Evolutionary conservation across 1,284 basidiomycete species (phyloP).

Genomic region (Rhodotorula sp.): DNA sequence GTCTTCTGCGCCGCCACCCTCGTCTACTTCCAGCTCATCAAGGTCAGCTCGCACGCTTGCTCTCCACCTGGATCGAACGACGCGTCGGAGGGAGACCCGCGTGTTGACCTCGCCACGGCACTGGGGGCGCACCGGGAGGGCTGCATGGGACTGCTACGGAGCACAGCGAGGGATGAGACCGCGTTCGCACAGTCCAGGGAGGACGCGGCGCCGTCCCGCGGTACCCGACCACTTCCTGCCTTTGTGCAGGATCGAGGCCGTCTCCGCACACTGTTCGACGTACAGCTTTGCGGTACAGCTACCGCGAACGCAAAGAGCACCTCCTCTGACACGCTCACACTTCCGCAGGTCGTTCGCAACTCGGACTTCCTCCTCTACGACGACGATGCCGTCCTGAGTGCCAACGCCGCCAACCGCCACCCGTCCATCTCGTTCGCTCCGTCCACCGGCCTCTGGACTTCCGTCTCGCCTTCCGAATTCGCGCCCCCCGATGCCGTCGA

Average conservation of each 20-base stretch:
- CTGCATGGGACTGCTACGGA: no score
- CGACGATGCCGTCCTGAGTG: constrained; percentile 26
- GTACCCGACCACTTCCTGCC: neutral
- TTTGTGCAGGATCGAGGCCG: neutral
- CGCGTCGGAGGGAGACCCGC: constrained; percentile 41
- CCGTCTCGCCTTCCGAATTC: constrained; percentile 27
- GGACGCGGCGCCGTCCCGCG: no score
- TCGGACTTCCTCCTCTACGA: constrained; percentile 44
- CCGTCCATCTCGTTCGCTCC: constrained; percentile 37
- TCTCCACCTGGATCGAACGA: constrained; percentile 57
- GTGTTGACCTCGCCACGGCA: neutral
- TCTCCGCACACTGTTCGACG: no score
- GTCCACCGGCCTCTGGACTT: constrained; percentile 36
- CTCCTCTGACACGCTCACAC: neutral
- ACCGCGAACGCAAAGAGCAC: neutral
- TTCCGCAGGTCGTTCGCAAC: constrained; percentile 37
- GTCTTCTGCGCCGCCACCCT: constrained; percentile 84
- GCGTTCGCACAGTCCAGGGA: neutral
- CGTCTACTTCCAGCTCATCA: constrained; percentile 86
- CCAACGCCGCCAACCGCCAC: constrained; percentile 23
- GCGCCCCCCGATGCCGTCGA: constrained; percentile 23
- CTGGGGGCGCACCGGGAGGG: neutral
- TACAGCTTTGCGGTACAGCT: no score
- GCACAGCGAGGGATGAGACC: neutral
- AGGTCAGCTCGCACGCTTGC: constrained; percentile 54